Evolutionary conservation across 768 basidiomycete genomes (phyloP), one percentile per base, ranked within the genome.

Genomic region (Russula vinacea): DNA sequence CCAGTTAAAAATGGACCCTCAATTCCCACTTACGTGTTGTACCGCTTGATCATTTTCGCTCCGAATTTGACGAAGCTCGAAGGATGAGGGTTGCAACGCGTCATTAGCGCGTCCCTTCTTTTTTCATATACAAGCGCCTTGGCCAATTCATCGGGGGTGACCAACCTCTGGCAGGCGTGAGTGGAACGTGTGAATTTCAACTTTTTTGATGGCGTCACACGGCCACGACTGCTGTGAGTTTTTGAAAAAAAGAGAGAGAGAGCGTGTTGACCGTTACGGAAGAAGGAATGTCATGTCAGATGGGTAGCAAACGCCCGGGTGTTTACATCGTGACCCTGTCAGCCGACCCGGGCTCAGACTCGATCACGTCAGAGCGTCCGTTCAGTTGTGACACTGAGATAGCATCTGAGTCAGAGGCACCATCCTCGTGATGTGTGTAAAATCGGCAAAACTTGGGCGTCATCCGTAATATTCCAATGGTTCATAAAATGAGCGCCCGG

Each of bases 241-340:
- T 10, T 24, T 16, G 26, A 51, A 19, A 29, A 29, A 22, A 9
- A 47, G 19, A 17, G 22, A 33, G 11, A 6, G 32, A 57, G 1
- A 17, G 29, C 32, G 5, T 55, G 55, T 42, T 42, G 16, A 33
- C 8, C 10, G 35, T 42, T 56, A 56, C 39, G 37, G 26, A 56
- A 49, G 26, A 32, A 51, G 5, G 35, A 19, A 40, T 9, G 50
- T 60, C 39, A 40, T 9, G 50, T 60, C 39, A 39, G n/a, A 29
- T 33, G 52, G 11, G 11, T 29, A 1, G 19, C 24, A 22, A 29
- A n/a, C 24, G 45, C 61, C 24, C 17, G 35, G 54, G 1, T 37
- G 37, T n/a, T 37, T 32, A 11, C 62, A 58, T 62, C 42, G 56
- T 62, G 56, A 62, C 56, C 56, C 13, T 11, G 40, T 62, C 56